Evolutionary conservation across 331 rosid species (phyloP).

Genomic region (Saraca asoca): DNA sequence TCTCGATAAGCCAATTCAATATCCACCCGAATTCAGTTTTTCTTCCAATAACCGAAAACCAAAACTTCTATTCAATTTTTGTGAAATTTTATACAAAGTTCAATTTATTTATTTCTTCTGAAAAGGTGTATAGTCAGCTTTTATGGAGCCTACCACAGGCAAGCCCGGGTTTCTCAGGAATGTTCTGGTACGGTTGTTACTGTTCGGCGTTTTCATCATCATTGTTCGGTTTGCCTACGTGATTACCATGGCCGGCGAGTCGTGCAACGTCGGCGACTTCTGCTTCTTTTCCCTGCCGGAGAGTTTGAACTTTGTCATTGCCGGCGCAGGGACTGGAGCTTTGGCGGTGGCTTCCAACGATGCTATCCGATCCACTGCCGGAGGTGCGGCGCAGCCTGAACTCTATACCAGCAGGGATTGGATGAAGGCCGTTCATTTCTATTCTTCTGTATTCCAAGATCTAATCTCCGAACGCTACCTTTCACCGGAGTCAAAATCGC

Average conservation of each 20-base stretch:
- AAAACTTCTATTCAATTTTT: neutral
- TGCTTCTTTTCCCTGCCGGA: conserved; percentile 86
- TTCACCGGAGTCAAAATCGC: conserved; percentile 53
- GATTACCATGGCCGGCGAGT: conserved; percentile 73
- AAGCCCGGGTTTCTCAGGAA: conserved; percentile 59
- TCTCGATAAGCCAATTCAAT: conserved; percentile 49
- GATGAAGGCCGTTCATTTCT: conserved; percentile 67
- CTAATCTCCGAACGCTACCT: conserved; percentile 66
- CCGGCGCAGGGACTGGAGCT: conserved; percentile 37
- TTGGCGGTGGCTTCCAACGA: conserved; percentile 37
- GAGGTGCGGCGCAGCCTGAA: conserved; percentile 27
- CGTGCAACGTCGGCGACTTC: conserved; percentile 68
- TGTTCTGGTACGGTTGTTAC: conserved; percentile 56
- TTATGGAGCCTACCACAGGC: conserved; percentile 56
- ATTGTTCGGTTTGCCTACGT: conserved; percentile 75
- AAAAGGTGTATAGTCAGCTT: conserved; percentile 4
- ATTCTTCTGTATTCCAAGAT: conserved; percentile 79
- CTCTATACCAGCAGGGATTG: conserved; percentile 68
- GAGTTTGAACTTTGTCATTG: conserved; percentile 52
- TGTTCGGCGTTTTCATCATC: conserved; percentile 65
- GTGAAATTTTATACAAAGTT: neutral
- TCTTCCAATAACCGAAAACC: neutral
- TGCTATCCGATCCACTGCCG: conserved; percentile 13
- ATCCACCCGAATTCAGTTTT: neutral
- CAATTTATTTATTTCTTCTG: neutral